phyloP scores from a whole-genome alignment of 768 basidiomycete genomes.

The Lentinula sp. region DNA sequence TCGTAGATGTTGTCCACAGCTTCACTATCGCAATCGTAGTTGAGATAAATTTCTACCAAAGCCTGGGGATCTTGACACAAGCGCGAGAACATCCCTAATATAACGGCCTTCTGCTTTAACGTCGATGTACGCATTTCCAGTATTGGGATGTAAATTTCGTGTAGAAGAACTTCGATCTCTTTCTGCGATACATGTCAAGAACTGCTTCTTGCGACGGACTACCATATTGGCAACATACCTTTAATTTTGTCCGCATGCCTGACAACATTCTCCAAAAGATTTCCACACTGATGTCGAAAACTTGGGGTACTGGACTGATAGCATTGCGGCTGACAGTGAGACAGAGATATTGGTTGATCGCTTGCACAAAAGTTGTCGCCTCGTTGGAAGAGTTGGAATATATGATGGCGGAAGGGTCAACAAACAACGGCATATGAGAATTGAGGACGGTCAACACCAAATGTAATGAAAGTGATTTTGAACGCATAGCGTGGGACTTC shows the following conservation, averaged over 20 bases:
- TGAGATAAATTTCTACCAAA: constrained; percentile 95
- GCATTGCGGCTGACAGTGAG: constrained; percentile 90
- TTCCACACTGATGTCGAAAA: constrained; percentile 97
- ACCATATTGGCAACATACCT: constrained; percentile 46
- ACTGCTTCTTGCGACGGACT: constrained; percentile 7
- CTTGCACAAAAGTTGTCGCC: constrained; percentile 85
- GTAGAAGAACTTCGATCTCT: constrained; percentile 98
- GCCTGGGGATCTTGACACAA: constrained; percentile 96
- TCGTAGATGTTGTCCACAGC: constrained; percentile 97
- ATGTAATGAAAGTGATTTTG: constrained; percentile 90
- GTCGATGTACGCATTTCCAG: constrained; percentile 97
- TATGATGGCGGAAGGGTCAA: constrained; percentile 84
- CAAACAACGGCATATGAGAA: constrained; percentile 86
- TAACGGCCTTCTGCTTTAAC: constrained; percentile 89
- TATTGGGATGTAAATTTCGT: constrained; percentile 98
- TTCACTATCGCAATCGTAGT: constrained; percentile 96
- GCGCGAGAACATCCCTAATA: constrained; percentile 81
- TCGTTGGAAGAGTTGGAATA: constrained; percentile 88
- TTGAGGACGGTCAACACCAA: constrained; percentile 89
- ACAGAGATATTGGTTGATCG: constrained; percentile 94
- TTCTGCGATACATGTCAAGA: constrained; percentile 48
- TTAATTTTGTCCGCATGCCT: constrained; percentile 91
- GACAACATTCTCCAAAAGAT: constrained; percentile 97
- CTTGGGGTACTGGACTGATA: constrained; percentile 90
- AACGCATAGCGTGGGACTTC: constrained; percentile 96